Base-by-base conservation (phyloP, 2,329 filamentous ascomycete species). In the Colletotrichum tofieldiae region DNA sequence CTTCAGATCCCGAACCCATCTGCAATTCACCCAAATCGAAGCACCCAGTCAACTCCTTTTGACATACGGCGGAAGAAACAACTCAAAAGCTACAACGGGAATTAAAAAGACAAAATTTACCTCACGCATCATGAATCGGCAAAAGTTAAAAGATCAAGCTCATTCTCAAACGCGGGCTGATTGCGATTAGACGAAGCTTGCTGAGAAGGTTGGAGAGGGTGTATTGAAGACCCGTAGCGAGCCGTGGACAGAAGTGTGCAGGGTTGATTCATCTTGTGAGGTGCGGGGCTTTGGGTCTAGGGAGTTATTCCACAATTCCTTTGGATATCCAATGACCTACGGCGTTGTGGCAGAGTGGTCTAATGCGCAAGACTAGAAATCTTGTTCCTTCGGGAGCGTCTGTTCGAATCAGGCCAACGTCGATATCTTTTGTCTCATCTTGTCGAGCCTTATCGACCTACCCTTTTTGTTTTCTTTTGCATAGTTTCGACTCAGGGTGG, bases 301-400 rank as follows among this genome's bases (percentile, higher is more conserved):
- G 23, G 1, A 26, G 1, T 2, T 26, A 26, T 1, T 26, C 23
- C 23, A 26, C 23, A 26, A 2, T 26, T 26, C 23, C n/a, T n/a
- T n/a, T n/a, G n/a, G n/a, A n/a, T 26, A 26, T 51, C 23, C 23
- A 41, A 62, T 41, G 23, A 41, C 35, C 6, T 2, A 12, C n/a
- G 65, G 65, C 65, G 65, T 67, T 52, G 65, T 67, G 65, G 65
- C 65, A 67, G 65, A 67, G 58, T 67, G 65, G 65, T 67, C 65
- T 67, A 67, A 67, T 67, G 65, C 65, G 65, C 65, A 67, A 55
- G 65, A 67, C 65, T 67, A 67, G 65, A 67, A 67, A 67, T 67
- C 65, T 55, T 67, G 65, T 67, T 67, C 65, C 65, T 67, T 67
- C 65, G 65, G 65, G 65, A 67, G 65, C 65, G 56, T 67, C 65